These are phyloP conservation scores for Triticum urartu DNA, from an alignment of 176 grass and related monocot genomes.

Conservation along the genomic window DNA sequence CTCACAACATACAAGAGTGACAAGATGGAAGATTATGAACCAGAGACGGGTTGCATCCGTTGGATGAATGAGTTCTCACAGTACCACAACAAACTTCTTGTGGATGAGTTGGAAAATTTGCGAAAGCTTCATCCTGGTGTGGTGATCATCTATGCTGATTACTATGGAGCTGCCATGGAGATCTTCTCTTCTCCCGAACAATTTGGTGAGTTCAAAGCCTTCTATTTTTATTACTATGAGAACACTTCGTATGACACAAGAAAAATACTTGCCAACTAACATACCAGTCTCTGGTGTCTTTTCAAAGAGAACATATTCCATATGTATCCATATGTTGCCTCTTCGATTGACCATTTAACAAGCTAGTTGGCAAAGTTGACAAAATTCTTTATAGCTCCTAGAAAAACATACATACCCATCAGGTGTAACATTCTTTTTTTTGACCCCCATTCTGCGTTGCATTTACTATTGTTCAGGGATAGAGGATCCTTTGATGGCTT, in stretches of 20 bases:
- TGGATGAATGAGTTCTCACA: conserved; percentile 77
- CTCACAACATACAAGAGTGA: conserved; percentile 55
- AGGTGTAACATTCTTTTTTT: not conserved
- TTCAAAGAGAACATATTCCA: not conserved
- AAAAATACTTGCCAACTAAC: not conserved
- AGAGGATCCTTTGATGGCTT: conserved; percentile 43
- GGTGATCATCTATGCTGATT: conserved; percentile 74
- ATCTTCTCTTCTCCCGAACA: conserved; percentile 50
- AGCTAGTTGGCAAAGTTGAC: too few species aligned
- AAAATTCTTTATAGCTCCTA: too few species aligned
- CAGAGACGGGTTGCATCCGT: conserved; percentile 71
- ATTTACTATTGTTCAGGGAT: conserved; percentile 41
- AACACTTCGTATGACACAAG: not conserved
- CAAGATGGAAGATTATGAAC: conserved; percentile 65
- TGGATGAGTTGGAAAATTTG: conserved; percentile 46
- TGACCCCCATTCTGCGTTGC: not conserved
- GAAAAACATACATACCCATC: too few species aligned
- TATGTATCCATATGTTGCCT: too few species aligned
- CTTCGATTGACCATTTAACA: too few species aligned
- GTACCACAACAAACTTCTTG: conserved; percentile 69
- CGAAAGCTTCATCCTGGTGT: conserved; percentile 50
- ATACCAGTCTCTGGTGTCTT: not conserved
- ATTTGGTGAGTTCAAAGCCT: too few species aligned
- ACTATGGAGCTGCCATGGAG: conserved; percentile 70
- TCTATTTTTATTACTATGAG: too few species aligned